Evolutionary conservation across 2,329 filamentous ascomycete genomes (phyloP), one percentile per base, ranked within the genome.

Genomic region (Fusarium veterinarium): DNA sequence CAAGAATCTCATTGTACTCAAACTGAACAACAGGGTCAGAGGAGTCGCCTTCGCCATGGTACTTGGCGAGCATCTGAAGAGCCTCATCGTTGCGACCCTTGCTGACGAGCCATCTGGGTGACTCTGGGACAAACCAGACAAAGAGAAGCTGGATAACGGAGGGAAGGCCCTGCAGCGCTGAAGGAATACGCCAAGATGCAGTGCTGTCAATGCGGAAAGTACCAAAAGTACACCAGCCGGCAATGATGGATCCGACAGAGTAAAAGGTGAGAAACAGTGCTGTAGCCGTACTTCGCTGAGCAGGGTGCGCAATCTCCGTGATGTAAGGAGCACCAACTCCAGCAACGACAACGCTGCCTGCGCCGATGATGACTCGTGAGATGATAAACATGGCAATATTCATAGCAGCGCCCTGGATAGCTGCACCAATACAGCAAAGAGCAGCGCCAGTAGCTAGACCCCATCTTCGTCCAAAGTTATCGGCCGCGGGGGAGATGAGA

Each of bases 381-480:
- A 62, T 58, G 1, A 62, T 58, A 4, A 62, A 62, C 60, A 62
- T 62, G 35, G 60, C 52, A 13, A 62, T 59, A 12, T 62, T 60
- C 6, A 59, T 33, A 14, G 60, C 11, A 12, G 16, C 52, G 9
- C 52, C 52, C 11, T 62, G 52, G 0, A 62, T n/a, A 20, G 41
- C 41, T 1, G 52, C 60, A 12, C 60, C 52, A 5, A 62, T 13
- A 5, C 53, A 59, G 19, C 41, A 60, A 1, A 62, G 41, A 0
- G n/a, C 30, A 23, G 48, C 58, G 3, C 58, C 48, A 8, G 53
- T 31, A 0, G 48, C 58, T 2, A 60, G 20, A 0, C 58, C 58
- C 12, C 58, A 60, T 35, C 48, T 10, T 17, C 58, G 5, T 2
- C 48, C 58, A 35, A 35, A 60, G 5, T 4, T 56, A 17, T 60